phyloP scores from a whole-genome alignment of 345 rosid genomes.

The Brassica juncea region DNA sequence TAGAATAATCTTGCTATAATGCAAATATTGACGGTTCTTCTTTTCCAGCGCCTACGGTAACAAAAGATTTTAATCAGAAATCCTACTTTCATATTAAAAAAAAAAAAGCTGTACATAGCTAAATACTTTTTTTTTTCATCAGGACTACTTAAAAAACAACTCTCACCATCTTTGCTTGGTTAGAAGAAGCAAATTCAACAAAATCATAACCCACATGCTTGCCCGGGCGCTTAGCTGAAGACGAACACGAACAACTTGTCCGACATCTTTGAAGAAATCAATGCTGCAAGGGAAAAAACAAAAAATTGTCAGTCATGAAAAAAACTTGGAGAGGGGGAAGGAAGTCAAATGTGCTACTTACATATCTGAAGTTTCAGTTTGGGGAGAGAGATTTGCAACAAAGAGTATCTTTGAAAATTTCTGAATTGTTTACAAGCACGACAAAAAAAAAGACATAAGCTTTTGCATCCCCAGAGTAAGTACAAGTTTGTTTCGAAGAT shows the following conservation, averaged over 20 bases:
- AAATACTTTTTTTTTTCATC: not conserved
- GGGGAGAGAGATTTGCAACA: not conserved
- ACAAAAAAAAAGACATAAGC: not conserved
- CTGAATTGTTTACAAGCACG: not conserved
- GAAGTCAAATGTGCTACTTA: not conserved
- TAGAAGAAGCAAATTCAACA: conserved; percentile 1
- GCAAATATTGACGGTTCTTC: not conserved
- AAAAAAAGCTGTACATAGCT: not conserved
- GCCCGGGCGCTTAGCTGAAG: not conserved
- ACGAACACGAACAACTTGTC: conserved; percentile 8
- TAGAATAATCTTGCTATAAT: not conserved
- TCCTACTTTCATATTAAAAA: not conserved
- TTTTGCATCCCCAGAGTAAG: not conserved
- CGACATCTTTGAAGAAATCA: conserved; percentile 9
- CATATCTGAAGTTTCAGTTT: not conserved
- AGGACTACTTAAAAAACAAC: not conserved
- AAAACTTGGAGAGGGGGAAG: not conserved
- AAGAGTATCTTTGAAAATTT: not conserved
- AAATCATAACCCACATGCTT: not conserved
- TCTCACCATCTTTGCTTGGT: not conserved
- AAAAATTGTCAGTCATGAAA: not conserved
- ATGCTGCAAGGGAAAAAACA: not conserved
- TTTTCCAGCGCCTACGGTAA: not conserved
- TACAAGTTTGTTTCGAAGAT: not conserved
- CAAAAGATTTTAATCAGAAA: not conserved